phyloP scores from a whole-genome alignment of 1,139 yeast species.

The Hansenula lynferdii region DNA sequence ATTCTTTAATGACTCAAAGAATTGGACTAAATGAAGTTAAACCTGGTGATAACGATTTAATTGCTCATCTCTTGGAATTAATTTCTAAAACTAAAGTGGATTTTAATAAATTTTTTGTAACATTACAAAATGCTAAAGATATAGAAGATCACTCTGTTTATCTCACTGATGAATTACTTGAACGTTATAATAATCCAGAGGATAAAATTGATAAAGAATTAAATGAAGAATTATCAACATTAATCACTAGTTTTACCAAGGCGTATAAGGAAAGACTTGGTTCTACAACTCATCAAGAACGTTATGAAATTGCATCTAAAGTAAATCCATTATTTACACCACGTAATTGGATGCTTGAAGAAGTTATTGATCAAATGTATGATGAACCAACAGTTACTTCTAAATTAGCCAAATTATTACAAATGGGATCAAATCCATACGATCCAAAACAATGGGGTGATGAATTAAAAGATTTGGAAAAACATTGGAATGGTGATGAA shows the following conservation, averaged over 20 bases:
- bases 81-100: constrained; percentile 63
- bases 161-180: constrained; percentile 25
- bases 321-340: constrained; percentile 81
- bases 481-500: constrained; percentile 47
- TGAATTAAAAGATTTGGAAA: constrained; percentile 50
- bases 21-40: constrained; percentile 52
- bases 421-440: constrained; percentile 62
- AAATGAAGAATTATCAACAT: constrained; percentile 25
- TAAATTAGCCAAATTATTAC: constrained; percentile 47
- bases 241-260: constrained; percentile 33
- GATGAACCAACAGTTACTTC: constrained; percentile 26
- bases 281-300: constrained; percentile 30
- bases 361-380: constrained; percentile 52
- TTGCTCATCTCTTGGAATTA: constrained; percentile 45
- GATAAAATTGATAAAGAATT: constrained; percentile 24
- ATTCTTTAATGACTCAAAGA: constrained; percentile 55
- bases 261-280: constrained; percentile 37
- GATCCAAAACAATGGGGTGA: constrained; percentile 60
- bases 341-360: constrained; percentile 82
- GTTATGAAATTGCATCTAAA: constrained; percentile 36
- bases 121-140: constrained; percentile 42
- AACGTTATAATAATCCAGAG: constrained; percentile 17
- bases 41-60: constrained; percentile 37
- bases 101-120: constrained; percentile 72
- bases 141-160: constrained; percentile 31